Evolutionary conservation across 257 asterid species (phyloP).

Genomic region (Prunella vulgaris): DNA sequence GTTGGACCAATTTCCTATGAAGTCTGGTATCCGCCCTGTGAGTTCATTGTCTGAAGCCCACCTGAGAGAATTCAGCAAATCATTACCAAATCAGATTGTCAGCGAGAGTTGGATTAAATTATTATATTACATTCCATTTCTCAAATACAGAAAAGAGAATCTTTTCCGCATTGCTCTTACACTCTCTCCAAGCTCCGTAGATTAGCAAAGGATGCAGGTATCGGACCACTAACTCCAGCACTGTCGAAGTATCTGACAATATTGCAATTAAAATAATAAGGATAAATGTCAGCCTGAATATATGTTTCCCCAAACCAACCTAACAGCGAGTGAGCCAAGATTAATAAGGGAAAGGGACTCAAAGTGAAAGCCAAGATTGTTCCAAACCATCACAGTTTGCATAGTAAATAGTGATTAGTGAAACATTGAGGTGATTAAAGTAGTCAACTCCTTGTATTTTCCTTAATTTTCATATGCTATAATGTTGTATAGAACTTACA

Average conservation of each 20-base stretch:
- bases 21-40: constrained; percentile 68
- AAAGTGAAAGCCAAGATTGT: not conserved
- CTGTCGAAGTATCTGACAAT: constrained; percentile 42
- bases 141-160: not conserved
- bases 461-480: not conserved
- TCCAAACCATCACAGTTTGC: not conserved
- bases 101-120: not conserved
- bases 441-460: not conserved
- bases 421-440: not conserved
- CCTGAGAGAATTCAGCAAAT: constrained; percentile 34
- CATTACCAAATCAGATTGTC: constrained; percentile 12
- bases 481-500: constrained; percentile 31
- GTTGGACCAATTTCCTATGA: constrained; percentile 61
- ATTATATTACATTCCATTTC: not conserved
- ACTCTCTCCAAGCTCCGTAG: constrained; percentile 33
- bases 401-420: not conserved
- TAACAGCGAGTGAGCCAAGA: not conserved
- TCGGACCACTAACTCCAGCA: constrained; percentile 52
- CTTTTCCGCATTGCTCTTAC: constrained; percentile 23
- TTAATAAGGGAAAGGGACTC: not conserved
- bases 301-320: not conserved
- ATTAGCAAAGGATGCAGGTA: constrained; percentile 43
- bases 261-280: not conserved
- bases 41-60: constrained; percentile 60
- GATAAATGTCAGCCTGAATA: not conserved